Evolutionary conservation across 495 filamentous ascomycete genomes (phyloP).

Genomic region (Penicillium salamii): DNA sequence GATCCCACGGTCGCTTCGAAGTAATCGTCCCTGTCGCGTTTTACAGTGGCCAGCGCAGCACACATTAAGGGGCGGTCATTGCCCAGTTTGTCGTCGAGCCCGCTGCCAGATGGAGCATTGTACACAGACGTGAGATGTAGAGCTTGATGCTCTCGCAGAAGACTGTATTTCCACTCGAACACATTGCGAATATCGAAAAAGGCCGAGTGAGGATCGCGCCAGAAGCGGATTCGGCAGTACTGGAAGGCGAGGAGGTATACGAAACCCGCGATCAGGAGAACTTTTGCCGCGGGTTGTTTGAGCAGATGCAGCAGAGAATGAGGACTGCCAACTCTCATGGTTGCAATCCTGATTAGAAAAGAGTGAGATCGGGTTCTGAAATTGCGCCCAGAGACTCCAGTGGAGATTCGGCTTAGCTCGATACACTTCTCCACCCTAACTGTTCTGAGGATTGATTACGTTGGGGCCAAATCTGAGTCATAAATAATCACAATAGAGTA

Average conservation of each 20-base stretch:
- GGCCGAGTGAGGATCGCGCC: conserved; percentile 41
- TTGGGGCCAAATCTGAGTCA: too few species aligned
- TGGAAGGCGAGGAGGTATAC: conserved; percentile 24
- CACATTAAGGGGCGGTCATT: conserved; percentile 23
- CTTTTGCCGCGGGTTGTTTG: conserved; percentile 1
- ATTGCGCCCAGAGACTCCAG: too few species aligned
- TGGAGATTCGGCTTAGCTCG: too few species aligned
- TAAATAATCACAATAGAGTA: too few species aligned
- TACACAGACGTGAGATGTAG: conserved; percentile 27
- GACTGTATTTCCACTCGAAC: conserved; percentile 39
- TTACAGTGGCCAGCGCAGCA: conserved; percentile 28
- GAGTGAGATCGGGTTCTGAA: too few species aligned
- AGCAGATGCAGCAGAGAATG: conserved; percentile 2
- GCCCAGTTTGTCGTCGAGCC: neutral
- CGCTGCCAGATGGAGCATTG: conserved; percentile 14
- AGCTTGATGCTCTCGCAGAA: conserved; percentile 37
- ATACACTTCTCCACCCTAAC: too few species aligned
- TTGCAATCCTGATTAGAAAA: too few species aligned
- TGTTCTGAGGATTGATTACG: too few species aligned
- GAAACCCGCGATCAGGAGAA: conserved; percentile 20
- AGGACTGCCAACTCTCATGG: too few species aligned
- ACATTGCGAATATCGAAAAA: conserved; percentile 40
- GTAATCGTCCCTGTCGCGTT: conserved; percentile 34
- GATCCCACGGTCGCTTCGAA: conserved; percentile 49
- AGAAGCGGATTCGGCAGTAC: conserved; percentile 26